phyloP scores from a whole-genome alignment of 2,329 filamentous ascomycete genomes.

The Fusarium nematophilum region DNA sequence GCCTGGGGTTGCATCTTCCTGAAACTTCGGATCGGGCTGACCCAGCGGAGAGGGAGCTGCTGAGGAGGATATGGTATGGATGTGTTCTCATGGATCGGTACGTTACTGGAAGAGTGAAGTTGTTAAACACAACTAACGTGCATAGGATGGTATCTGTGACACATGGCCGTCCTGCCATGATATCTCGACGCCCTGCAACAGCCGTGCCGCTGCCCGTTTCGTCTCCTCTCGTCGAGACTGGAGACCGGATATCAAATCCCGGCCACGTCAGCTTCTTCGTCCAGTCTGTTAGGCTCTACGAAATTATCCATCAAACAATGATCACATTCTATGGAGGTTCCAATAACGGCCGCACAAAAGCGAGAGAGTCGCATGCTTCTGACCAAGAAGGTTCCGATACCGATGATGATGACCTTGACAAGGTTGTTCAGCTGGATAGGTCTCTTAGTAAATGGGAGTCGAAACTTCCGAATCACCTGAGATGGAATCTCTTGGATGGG shows the following conservation, averaged over 20 bases:
- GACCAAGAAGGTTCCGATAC: conserved; percentile 9
- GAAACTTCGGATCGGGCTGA: conserved; percentile 48
- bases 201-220: conserved; percentile 44
- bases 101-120: not conserved
- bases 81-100: conserved; percentile 54
- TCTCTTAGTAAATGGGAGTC: conserved; percentile 48
- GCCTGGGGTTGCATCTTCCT: conserved; percentile 57
- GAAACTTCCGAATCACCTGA: conserved; percentile 42
- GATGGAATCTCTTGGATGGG: conserved; percentile 25
- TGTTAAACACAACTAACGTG: not conserved
- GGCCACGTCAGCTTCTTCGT: conserved; percentile 48
- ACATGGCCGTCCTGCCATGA: conserved; percentile 51
- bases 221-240: not conserved
- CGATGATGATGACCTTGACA: conserved; percentile 45
- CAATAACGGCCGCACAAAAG: conserved; percentile 4
- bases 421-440: conserved; percentile 48
- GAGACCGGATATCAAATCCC: not conserved
- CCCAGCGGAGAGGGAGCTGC: conserved; percentile 40
- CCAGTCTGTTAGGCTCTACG: conserved; percentile 51
- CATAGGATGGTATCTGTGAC: conserved; percentile 51
- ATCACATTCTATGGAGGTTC: conserved; percentile 43
- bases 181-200: conserved; percentile 42
- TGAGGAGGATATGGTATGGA: conserved; percentile 50
- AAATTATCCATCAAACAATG: conserved; percentile 50
- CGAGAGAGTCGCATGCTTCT: conserved; percentile 9